These are phyloP conservation scores for Fusarium ambrosium DNA, from an alignment of 2,329 filamentous ascomycete genomes.

Conservation along the genomic window DNA sequence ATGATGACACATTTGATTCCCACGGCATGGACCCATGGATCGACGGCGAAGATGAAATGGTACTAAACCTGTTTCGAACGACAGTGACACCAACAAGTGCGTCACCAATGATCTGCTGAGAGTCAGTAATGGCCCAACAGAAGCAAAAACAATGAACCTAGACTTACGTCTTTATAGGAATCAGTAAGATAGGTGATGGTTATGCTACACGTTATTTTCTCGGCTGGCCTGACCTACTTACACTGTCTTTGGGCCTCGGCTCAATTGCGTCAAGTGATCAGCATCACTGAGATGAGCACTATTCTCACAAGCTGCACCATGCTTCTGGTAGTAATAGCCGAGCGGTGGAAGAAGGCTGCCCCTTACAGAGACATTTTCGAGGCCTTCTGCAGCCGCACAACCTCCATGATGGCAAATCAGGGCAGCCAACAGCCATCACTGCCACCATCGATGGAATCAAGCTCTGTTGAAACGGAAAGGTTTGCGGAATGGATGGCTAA, in stretches of 20 bases:
- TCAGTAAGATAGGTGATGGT: constrained; percentile 57
- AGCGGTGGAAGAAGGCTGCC: background rate
- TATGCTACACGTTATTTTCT: constrained; percentile 24
- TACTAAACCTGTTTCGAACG: constrained; percentile 58
- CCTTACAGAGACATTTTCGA: background rate
- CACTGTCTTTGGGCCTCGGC: background rate
- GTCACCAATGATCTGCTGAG: constrained; percentile 59
- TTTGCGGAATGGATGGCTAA: background rate
- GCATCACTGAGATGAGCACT: background rate
- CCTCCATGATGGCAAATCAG: background rate
- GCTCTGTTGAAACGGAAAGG: background rate
- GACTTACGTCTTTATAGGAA: constrained; percentile 52
- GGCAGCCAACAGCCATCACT: background rate
- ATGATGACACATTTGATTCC: constrained; percentile 19
- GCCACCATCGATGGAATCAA: background rate
- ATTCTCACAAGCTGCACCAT: background rate
- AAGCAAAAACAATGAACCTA: no score
- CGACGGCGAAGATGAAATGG: constrained; percentile 60
- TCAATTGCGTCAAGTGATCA: background rate
- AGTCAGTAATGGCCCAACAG: background rate
- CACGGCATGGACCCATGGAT: constrained; percentile 46
- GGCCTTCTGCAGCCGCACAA: background rate
- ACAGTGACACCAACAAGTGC: constrained; percentile 60
- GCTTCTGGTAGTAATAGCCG: background rate
- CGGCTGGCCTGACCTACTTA: background rate